Base-by-base conservation (phyloP, 2,329 filamentous ascomycete genomes). In the Onygenales sp. region DNA sequence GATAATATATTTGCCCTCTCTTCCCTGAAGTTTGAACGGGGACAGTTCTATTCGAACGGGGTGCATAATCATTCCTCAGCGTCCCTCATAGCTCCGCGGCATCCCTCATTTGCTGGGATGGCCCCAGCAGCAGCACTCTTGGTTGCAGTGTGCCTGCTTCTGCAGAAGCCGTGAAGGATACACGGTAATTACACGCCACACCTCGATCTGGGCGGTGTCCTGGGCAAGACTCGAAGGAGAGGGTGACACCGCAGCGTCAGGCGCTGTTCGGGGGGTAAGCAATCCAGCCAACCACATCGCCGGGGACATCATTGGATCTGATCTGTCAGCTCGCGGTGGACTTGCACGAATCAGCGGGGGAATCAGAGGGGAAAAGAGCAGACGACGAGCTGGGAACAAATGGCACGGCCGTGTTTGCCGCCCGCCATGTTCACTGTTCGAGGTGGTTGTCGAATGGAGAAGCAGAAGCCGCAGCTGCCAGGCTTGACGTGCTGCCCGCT, bases 71-170 rank as follows among this genome's bases (percentile, higher is more conserved):
- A 33, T 45, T 6, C 27, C 43, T 11, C 31, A 8, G 17, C 27
- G 6, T n/a, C 32, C 5, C 7, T 10, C 10, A 34, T 31, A 9
- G 27, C 27, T n/a, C 11, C 17, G 1, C 33, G 13, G 11, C 8
- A 33, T 6, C 8, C 10, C 33, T 33, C 42, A 27, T 43, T 5
- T 21, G 6, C 17, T 27, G 8, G 31, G 8, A 37, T 37, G 34
- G 9, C 13, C 9, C 36, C 36, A 39, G 36, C 46, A 36, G 6
- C 21, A 9, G 13, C 10, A 13, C 33, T 31, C n/a, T 49, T 31
- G 46, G 46, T 39, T 31, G 46, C 17, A 49, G 27, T 39, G 46
- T 49, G 34, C 46, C 46, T 49, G 46, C 34, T 49, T 49, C 36
- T 40, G 17, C 46, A 49, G 46, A 48, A 2, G 13, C 17, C n/a